Conservation (phyloP, 75 land plant species). For the Azolla pinnata region DNA sequence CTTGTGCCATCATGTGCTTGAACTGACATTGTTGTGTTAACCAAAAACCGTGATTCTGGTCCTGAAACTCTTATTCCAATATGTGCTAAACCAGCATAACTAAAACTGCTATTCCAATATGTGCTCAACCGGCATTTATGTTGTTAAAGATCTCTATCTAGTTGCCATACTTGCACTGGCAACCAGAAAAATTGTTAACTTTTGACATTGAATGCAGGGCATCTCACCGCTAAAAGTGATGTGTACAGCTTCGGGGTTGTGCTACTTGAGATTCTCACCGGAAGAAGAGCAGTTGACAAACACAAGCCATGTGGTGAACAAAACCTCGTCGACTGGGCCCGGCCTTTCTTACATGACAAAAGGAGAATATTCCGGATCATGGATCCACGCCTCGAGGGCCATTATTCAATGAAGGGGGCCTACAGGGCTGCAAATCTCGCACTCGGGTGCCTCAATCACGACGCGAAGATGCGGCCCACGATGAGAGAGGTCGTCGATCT, state of each 20-base stretch:
- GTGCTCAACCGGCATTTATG: no score
- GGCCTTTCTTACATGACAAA: conserved; percentile 33
- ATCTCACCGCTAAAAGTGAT: conserved; percentile 43
- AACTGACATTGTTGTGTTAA: no score
- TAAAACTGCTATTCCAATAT: no score
- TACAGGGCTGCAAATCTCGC: conserved; percentile 33
- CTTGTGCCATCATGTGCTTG: no score
- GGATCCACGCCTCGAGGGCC: conserved; percentile 39
- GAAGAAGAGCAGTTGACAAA: conserved; percentile 30
- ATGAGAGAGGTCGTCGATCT: conserved; percentile 51
- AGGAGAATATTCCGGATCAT: conserved; percentile 34
- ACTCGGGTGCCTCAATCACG: conserved; percentile 31
- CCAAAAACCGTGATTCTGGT: no score
- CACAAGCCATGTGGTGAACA: conserved; percentile 25
- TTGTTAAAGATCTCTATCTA: no score
- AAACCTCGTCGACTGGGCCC: conserved; percentile 40
- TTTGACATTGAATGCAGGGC: conserved; percentile 31
- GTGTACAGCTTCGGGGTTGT: conserved; percentile 67
- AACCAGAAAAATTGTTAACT: no score
- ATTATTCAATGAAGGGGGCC: conserved; percentile 33
- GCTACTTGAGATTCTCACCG: conserved; percentile 53
- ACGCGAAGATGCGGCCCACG: conserved; percentile 40
- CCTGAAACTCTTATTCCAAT: no score
- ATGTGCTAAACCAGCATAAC: no score
- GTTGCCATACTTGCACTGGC: no score